Conservation (phyloP, 176 grass and related monocot genomes). For the Lolium rigidum region DNA sequence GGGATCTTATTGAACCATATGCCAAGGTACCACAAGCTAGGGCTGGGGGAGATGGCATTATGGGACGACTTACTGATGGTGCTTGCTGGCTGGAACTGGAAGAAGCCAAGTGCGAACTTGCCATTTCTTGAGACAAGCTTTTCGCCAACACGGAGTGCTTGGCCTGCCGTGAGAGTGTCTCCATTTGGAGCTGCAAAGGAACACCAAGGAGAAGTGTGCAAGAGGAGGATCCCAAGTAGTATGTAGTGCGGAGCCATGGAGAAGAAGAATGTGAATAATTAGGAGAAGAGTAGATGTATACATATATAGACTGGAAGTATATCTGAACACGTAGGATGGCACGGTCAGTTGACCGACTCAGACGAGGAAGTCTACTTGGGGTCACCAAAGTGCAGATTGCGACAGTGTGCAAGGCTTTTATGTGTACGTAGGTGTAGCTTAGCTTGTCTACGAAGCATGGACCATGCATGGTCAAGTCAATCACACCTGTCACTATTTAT, state of each 20-base stretch:
- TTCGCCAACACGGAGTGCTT: background rate
- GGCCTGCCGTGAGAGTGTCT: background rate
- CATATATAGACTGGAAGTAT: background rate
- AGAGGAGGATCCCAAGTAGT: background rate
- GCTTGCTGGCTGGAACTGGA: background rate
- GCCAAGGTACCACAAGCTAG: conserved; percentile 27
- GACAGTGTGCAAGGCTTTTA: too few species aligned
- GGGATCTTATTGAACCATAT: conserved; percentile 26
- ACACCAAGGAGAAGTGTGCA: background rate
- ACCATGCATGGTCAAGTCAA: conserved; percentile 1
- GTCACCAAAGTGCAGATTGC: conserved; percentile 1
- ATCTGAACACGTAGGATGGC: too few species aligned
- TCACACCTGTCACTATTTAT: background rate
- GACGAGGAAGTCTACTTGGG: background rate
- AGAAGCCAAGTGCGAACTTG: background rate
- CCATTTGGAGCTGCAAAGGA: background rate
- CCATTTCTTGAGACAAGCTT: background rate
- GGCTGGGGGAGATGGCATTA: background rate
- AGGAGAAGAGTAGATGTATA: background rate
- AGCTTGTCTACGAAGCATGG: background rate
- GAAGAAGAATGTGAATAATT: background rate
- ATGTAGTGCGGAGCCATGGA: background rate
- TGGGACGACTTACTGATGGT: background rate
- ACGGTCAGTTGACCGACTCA: background rate
- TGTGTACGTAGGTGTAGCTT: background rate